These are phyloP conservation scores for Aspergillus nanangensis DNA, from an alignment of 495 filamentous ascomycete genomes.

Conservation along the genomic window DNA sequence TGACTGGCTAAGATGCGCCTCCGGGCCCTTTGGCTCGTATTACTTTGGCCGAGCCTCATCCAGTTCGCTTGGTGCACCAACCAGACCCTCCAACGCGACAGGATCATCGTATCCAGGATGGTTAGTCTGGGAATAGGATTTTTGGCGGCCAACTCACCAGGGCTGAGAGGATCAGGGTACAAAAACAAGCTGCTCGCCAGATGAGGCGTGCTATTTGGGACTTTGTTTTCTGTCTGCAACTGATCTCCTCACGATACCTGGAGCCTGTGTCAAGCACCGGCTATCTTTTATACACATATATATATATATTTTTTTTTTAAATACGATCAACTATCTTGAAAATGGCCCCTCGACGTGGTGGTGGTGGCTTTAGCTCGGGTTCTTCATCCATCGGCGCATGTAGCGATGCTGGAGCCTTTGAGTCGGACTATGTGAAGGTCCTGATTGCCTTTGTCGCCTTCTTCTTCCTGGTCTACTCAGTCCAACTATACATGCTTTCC, in stretches of 20 bases:
- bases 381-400: neutral
- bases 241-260: too few relatives aligned
- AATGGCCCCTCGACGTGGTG: conserved; percentile 5
- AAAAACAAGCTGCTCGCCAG: too few relatives aligned
- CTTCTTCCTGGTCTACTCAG: conserved; percentile 8
- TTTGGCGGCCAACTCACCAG: too few relatives aligned
- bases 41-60: neutral
- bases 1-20: neutral
- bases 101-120: neutral
- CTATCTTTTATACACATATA: too few relatives aligned
- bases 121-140: neutral
- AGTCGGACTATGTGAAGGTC: neutral
- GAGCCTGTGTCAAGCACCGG: too few relatives aligned
- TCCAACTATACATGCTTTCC: neutral
- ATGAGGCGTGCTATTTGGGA: neutral
- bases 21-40: conserved; percentile 1
- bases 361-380: neutral
- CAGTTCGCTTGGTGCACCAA: neutral
- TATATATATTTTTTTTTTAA: neutral
- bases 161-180: too few relatives aligned
- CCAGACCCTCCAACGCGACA: neutral
- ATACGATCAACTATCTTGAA: neutral
- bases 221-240: neutral
- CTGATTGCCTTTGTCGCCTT: conserved; percentile 13
- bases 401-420: neutral